phyloP scores from a whole-genome alignment of 2,329 filamentous ascomycete species.

The Colletotrichum australisinense region DNA sequence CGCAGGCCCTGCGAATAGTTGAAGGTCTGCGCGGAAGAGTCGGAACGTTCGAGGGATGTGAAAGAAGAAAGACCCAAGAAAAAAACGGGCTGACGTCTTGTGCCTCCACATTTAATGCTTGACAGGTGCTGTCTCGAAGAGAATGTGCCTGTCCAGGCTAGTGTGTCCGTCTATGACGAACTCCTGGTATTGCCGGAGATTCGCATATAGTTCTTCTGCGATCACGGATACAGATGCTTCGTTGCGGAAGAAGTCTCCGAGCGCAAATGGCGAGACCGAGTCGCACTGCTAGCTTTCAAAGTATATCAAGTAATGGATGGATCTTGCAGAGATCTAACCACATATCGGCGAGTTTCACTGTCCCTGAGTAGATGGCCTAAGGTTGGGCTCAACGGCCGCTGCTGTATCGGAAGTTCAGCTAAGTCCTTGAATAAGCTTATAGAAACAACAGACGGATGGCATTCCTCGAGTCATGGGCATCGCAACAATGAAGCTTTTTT shows the following conservation, averaged over 20 bases:
- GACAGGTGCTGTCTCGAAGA: constrained; percentile 13
- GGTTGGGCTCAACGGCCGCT: not conserved
- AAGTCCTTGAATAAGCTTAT: not conserved
- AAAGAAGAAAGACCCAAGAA: too few species aligned
- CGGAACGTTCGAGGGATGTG: constrained; percentile 18
- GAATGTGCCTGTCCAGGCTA: not conserved
- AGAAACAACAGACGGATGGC: not conserved
- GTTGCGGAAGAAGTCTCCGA: not conserved
- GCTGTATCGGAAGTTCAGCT: not conserved
- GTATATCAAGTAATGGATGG: not conserved
- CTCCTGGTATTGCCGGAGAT: not conserved
- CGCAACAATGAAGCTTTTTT: not conserved
- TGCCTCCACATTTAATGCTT: constrained; percentile 1
- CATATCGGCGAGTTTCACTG: not conserved
- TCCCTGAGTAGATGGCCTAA: not conserved
- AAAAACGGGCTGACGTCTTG: not conserved
- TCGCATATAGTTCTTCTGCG: not conserved
- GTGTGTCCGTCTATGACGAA: not conserved
- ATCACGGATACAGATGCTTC: not conserved
- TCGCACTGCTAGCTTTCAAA: not conserved
- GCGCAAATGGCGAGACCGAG: not conserved
- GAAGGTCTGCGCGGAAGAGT: constrained; percentile 30
- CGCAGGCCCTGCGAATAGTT: not conserved
- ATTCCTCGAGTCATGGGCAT: not conserved
- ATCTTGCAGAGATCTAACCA: not conserved